A percentile compares a stretch with the other conserved stretches of the same genome.
phyloP scores from a whole-genome alignment of 768 basidiomycete species.

The Amanita jacksonii region DNA sequence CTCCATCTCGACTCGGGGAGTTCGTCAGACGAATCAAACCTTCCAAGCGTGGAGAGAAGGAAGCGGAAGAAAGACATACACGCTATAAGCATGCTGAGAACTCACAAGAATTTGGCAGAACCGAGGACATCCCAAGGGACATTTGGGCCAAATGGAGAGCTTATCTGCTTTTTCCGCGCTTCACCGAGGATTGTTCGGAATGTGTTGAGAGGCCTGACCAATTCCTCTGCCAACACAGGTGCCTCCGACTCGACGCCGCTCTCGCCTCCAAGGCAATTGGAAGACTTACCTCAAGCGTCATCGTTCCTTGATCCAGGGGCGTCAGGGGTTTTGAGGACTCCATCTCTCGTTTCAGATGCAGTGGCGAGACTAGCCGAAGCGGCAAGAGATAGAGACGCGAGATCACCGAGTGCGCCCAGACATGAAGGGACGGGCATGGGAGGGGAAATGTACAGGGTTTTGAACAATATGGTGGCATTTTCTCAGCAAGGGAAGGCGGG shows the following conservation, averaged over 20 bases:
- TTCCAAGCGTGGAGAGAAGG: not conserved
- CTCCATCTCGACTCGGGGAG: slow-evolving; percentile 45
- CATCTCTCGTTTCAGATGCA: slow-evolving; percentile 64
- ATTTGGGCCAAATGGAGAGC: slow-evolving; percentile 83
- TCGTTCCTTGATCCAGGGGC: slow-evolving; percentile 2
- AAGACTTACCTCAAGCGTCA: slow-evolving; percentile 10
- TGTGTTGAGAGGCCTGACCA: slow-evolving; percentile 35
- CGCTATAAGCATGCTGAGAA: slow-evolving; percentile 43
- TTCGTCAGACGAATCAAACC: slow-evolving; percentile 37
- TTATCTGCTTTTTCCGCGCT: slow-evolving; percentile 80
- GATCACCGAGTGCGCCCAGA: slow-evolving; percentile 14
- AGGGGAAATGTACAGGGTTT: slow-evolving; percentile 57
- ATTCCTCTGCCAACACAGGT: slow-evolving; percentile 28
- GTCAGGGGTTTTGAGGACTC: slow-evolving; percentile 45
- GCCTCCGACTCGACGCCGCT: not conserved
- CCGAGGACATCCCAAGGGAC: slow-evolving; percentile 81
- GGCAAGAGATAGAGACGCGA: slow-evolving; percentile 35
- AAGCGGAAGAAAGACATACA: slow-evolving; percentile 33
- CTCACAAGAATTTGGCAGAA: slow-evolving; percentile 73
- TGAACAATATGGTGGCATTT: slow-evolving; percentile 66
- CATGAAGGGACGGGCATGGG: slow-evolving; percentile 31
- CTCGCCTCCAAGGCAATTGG: slow-evolving; percentile 9
- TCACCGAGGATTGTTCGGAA: slow-evolving; percentile 66
- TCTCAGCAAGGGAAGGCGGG: slow-evolving; percentile 33
- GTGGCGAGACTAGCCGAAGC: slow-evolving; percentile 55